Base-by-base conservation (phyloP, 148 eudicot species). In the Rhododendron williamsianum region DNA sequence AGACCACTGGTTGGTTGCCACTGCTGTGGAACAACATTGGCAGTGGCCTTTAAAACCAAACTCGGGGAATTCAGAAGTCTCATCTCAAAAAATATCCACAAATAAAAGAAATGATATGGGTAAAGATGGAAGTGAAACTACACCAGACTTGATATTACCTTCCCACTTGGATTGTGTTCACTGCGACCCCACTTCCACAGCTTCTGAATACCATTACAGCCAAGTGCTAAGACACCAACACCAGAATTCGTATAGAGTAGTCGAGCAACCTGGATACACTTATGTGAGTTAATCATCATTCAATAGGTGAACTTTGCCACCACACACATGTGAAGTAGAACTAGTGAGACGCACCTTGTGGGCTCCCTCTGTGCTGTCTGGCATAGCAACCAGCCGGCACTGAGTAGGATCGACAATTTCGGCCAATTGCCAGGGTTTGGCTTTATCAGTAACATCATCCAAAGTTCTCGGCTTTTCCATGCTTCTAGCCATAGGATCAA, bases 1-100 rank as follows among this genome's bases (percentile, higher is more conserved):
- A 95, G 95, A 85, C 99, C 99, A 91, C 98, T 97, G 92, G 89
- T 91, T 83, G 99, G 99, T 88, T 93, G 98, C 99, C 99, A 97
- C 86, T 91, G 94, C 81, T 95, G 99, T 45, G 99, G 99, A 87
- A 86, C 88, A 82, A 92, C 92, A 92, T 86, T 92, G 87, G 99
- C 96, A 83, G 96, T 97, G 90, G 99, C 99, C 99, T 97, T 76
- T 73, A 87, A 87, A 85, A 83, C 52, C 87, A 88, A 84, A 83
- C 48, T 23, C 49, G 81, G 60, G 23, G 12, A 79, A 13, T 85
- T 90, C 52, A 92, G 91, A 87, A 87, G 81, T 67, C 69, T 85
- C 76, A 71, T 38, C 38, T 5, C 13, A 43, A 82, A 16, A 41
- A 83, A 73, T 78, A 25, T 74, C 46, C 72, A 72, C 23, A 43